These are phyloP conservation scores for Cordyceps farinosa DNA, from an alignment of 2,329 filamentous ascomycete species.

Conservation along the genomic window DNA sequence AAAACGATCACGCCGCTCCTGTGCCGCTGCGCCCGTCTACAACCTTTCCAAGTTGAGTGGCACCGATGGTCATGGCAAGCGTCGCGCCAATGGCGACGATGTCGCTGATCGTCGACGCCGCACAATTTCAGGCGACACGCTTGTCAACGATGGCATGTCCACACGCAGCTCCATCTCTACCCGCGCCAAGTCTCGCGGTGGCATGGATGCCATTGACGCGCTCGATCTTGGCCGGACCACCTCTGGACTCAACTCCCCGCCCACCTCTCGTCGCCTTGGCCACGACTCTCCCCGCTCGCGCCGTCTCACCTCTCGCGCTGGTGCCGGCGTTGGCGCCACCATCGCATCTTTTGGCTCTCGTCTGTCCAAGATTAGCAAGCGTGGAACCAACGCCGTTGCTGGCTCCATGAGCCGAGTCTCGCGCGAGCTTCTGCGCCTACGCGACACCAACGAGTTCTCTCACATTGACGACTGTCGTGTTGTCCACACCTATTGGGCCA, in stretches of 20 bases:
- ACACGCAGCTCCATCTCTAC: conserved; percentile 18
- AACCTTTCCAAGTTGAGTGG: conserved; percentile 62
- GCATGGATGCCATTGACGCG: conserved; percentile 43
- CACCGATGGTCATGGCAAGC: conserved; percentile 58
- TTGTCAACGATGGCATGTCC: conserved; percentile 28
- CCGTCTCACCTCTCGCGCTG: conserved; percentile 42
- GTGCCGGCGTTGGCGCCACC: conserved; percentile 35
- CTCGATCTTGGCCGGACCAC: conserved; percentile 43
- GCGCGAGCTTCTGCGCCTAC: conserved; percentile 57
- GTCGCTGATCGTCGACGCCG: conserved; percentile 44
- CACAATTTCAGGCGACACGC: conserved; percentile 42
- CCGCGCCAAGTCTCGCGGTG: conserved; percentile 18
- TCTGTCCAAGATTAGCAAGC: conserved; percentile 57
- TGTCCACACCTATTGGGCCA: conserved; percentile 59
- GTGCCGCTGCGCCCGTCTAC: conserved; percentile 58
- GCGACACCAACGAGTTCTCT: conserved; percentile 60
- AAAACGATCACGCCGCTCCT: conserved; percentile 52
- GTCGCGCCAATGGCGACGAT: conserved; percentile 49
- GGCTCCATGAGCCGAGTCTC: conserved; percentile 45
- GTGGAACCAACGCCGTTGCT: conserved; percentile 52
- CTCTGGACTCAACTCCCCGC: conserved; percentile 35
- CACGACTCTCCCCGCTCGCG: conserved; percentile 30
- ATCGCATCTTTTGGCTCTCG: conserved; percentile 45
- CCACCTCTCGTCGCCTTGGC: conserved; percentile 30
- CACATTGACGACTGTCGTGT: conserved; percentile 57